These are phyloP conservation scores for Chamaecrista fasciculata DNA, from an alignment of 306 rosid genomes.

Conservation along the genomic window DNA sequence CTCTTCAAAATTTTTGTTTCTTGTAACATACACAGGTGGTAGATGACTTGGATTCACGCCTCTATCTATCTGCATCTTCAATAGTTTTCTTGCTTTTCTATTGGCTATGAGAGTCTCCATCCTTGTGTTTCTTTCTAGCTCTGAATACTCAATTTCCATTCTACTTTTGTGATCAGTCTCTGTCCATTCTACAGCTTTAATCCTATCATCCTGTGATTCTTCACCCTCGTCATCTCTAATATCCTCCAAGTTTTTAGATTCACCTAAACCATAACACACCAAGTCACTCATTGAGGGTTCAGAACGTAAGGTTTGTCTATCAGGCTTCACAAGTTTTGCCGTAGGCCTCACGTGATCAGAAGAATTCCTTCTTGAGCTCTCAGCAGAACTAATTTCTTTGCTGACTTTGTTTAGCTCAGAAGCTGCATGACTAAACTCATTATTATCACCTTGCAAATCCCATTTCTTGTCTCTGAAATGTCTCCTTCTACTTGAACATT, in stretches of 20 bases:
- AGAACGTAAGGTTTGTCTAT: slow-evolving; percentile 9
- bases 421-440: slow-evolving; percentile 15
- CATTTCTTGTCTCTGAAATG: slow-evolving; percentile 41
- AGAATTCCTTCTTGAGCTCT: slow-evolving; percentile 18
- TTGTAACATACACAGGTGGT: slow-evolving; percentile 51
- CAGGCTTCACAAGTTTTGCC: slow-evolving; percentile 21
- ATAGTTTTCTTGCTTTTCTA: slow-evolving; percentile 60
- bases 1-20: slow-evolving; percentile 31
- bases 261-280: not conserved
- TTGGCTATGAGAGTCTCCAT: slow-evolving; percentile 82
- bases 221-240: slow-evolving; percentile 29
- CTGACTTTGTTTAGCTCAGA: not conserved
- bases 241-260: slow-evolving; percentile 28
- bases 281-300: slow-evolving; percentile 32
- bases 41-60: slow-evolving; percentile 39
- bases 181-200: slow-evolving; percentile 48
- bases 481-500: slow-evolving; percentile 50
- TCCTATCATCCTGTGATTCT: slow-evolving; percentile 36
- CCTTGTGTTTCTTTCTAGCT: slow-evolving; percentile 71
- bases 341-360: slow-evolving; percentile 5
- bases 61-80: slow-evolving; percentile 49
- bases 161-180: slow-evolving; percentile 61
- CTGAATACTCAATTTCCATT: slow-evolving; percentile 66
- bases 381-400: slow-evolving; percentile 7
- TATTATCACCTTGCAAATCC: slow-evolving; percentile 36